These are phyloP conservation scores for Candida germanica DNA, from an alignment of 805 yeast genomes.

Conservation along the genomic window DNA sequence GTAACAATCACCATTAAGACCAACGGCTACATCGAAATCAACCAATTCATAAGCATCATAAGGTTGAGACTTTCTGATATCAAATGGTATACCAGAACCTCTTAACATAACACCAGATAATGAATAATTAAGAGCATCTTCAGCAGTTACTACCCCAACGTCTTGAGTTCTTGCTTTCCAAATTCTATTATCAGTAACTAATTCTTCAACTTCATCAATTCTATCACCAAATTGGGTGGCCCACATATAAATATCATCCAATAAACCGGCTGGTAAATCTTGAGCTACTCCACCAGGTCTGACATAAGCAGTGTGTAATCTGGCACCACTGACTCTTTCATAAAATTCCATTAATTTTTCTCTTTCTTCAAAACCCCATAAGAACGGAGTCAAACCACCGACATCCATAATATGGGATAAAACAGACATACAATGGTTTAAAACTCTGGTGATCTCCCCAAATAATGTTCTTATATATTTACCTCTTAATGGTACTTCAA, in stretches of 20 bases:
- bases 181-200: conserved; percentile 85
- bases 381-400: conserved; percentile 88
- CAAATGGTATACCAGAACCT: conserved; percentile 87
- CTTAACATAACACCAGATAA: conserved; percentile 87
- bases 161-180: conserved; percentile 86
- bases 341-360: conserved; percentile 91
- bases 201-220: conserved; percentile 85
- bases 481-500: conserved; percentile 82
- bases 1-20: conserved; percentile 85
- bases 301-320: conserved; percentile 83
- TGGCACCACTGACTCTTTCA: conserved; percentile 87
- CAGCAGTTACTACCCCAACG: conserved; percentile 79
- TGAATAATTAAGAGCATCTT: conserved; percentile 79
- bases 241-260: conserved; percentile 94
- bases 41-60: conserved; percentile 86
- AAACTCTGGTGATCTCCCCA: conserved; percentile 80
- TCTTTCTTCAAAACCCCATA: conserved; percentile 94
- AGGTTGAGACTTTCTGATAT: conserved; percentile 81
- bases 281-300: conserved; percentile 93
- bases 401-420: conserved; percentile 91
- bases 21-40: conserved; percentile 85
- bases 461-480: conserved; percentile 81
- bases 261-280: conserved; percentile 80
- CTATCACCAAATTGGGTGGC: conserved; percentile 94
- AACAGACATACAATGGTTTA: conserved; percentile 84